Percentiles rank a stretch among this genome's conserved stretches.
phyloP scores from a whole-genome alignment of 495 filamentous ascomycete genomes.

The Aspergillus cristatus region DNA sequence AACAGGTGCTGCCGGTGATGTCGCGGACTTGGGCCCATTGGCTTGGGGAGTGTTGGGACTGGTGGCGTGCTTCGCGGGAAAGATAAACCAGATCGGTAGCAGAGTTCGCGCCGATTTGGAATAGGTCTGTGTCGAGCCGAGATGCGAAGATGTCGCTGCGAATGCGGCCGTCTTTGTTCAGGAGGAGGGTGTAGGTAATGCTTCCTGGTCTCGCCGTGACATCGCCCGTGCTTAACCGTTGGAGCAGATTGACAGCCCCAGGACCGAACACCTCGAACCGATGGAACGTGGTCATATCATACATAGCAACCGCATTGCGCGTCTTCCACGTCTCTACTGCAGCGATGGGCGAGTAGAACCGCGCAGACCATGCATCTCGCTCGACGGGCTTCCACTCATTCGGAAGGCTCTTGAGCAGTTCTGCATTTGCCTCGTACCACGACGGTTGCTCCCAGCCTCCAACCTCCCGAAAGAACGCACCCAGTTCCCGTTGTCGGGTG shows the following conservation, averaged over 20 bases:
- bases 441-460: conserved; percentile 44
- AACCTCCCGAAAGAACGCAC: conserved; percentile 39
- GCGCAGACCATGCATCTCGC: conserved; percentile 38
- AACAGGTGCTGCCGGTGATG: conserved; percentile 41
- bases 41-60: conserved; percentile 10
- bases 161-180: conserved; percentile 32
- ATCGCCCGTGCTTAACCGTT: conserved; percentile 35
- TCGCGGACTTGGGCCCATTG: conserved; percentile 35
- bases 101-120: conserved; percentile 38
- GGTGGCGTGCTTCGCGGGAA: conserved; percentile 28
- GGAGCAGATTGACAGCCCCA: conserved; percentile 33
- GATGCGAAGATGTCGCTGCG: conserved; percentile 33
- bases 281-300: conserved; percentile 44
- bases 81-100: conserved; percentile 37
- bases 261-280: conserved; percentile 39
- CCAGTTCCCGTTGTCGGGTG: conserved; percentile 33
- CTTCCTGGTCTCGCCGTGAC: conserved; percentile 24
- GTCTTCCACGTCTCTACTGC: conserved; percentile 46
- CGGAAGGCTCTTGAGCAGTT: conserved; percentile 31
- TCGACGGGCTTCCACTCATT: conserved; percentile 32
- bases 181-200: conserved; percentile 36
- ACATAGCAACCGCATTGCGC: conserved; percentile 43
- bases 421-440: conserved; percentile 41
- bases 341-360: conserved; percentile 37
- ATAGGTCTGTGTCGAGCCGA: conserved; percentile 26